Base-by-base conservation (phyloP, 2,329 filamentous ascomycete species). In the Aureobasidium sp. region DNA sequence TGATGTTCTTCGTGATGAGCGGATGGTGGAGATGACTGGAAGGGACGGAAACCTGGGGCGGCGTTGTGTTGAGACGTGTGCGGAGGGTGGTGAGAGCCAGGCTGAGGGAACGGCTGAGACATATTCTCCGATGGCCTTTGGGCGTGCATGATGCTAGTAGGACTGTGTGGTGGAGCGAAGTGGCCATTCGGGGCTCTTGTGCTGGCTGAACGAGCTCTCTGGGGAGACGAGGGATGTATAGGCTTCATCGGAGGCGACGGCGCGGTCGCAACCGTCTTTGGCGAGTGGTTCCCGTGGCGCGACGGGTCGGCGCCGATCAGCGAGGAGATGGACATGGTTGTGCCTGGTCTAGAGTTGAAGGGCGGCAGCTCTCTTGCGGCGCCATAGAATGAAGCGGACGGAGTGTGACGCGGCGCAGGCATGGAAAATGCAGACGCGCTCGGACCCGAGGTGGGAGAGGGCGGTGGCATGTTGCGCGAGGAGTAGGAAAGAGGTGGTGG, bases 261-360 rank as follows among this genome's bases (percentile, higher is more conserved):
- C n/a, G 65, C 64, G 8, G 63, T 64, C 23, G 62, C 63, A 3
- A 67, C 62, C 46, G 65, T 63, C 35, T 72, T 69, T 13, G 74
- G 73, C 42, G 74, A 72, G 27, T 66, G 64, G 33, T 64, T 63
- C 1, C 57, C 55, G 29, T 65, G 61, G 40, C 65, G 67, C 17
- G 64, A 65, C 13, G 37, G 46, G 11, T 70, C 70, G 21, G 71
- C 65, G 73, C 85, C 86, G 62, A 89, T 80, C 73, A 89, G 82
- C 46, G 85, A 85, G n/a, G 84, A 87, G 71, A 89, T 88, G 49
- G 86, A 87, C 85, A 89, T 88, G 73, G 83, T 85, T 17, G 53
- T 25, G 57, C 80, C 81, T 13, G 81, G 80, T 62, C 84, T 79
- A 23, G 80, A 75, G 23, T 74, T 75, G 45, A 81, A 68, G 19